Evolutionary conservation across 2,329 filamentous ascomycete genomes (phyloP).

Genomic region (Calonectria hawksworthii): DNA sequence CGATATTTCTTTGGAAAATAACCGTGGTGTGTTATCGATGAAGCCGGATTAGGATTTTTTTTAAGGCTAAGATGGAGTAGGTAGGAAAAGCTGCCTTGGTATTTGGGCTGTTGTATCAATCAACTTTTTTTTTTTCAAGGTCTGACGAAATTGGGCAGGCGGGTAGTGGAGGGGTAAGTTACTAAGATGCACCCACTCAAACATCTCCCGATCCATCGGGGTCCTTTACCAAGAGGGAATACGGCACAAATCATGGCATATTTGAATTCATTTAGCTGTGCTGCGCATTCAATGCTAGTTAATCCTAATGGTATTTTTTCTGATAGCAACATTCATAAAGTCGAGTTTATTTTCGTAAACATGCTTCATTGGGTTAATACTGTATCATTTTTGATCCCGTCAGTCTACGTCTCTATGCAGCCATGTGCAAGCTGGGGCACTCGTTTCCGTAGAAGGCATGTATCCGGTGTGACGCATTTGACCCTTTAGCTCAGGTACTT

Average conservation of each 20-base stretch:
- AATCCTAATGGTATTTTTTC: neutral
- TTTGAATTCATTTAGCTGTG: neutral
- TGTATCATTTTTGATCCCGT: neutral
- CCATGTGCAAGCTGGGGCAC: neutral
- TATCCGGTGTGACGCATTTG: neutral
- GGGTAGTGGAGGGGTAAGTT: conserved; percentile 1
- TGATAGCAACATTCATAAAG: neutral
- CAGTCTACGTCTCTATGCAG: neutral
- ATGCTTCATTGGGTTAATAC: neutral
- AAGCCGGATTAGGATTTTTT: neutral
- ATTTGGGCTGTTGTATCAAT: neutral
- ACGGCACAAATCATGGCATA: neutral
- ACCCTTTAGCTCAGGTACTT: neutral
- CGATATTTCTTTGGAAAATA: neutral
- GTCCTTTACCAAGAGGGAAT: neutral
- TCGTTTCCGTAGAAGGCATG: neutral
- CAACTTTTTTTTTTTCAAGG: neutral
- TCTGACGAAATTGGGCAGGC: neutral
- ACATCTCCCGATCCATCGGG: neutral
- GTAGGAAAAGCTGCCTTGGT: neutral
- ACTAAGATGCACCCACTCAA: conserved; percentile 4
- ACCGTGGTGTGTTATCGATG: neutral
- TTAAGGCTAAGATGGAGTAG: neutral
- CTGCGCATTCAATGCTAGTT: neutral
- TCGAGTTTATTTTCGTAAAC: neutral